These are phyloP conservation scores for Claviceps purpurea DNA, from an alignment of 2,329 filamentous ascomycete genomes.

Conservation along the genomic window DNA sequence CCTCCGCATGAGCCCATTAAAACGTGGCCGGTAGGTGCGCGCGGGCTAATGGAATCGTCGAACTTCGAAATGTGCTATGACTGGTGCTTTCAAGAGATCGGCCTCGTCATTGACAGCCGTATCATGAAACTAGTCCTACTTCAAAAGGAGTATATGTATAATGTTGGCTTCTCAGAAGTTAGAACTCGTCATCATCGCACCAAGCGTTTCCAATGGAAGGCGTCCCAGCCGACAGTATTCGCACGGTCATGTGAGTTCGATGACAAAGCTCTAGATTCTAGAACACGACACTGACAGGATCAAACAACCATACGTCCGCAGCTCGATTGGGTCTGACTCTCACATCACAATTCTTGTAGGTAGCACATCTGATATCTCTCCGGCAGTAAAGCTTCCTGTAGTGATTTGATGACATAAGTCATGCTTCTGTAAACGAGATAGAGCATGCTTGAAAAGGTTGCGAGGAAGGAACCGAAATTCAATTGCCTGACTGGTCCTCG, in stretches of 20 bases:
- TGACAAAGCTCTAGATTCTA: too few relatives aligned
- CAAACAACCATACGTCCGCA: too few relatives aligned
- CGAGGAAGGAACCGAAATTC: background rate
- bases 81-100: slow-evolving; percentile 9
- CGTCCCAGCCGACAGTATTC: too few relatives aligned
- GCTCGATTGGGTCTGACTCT: too few relatives aligned
- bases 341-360: background rate
- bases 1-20: slow-evolving; percentile 10
- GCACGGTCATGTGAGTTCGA: too few relatives aligned
- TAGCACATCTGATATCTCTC: slow-evolving; percentile 1
- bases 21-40: slow-evolving; percentile 21
- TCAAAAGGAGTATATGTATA: too few relatives aligned
- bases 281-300: too few relatives aligned
- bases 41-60: slow-evolving; percentile 17
- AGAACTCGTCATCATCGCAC: too few relatives aligned
- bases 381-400: background rate
- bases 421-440: slow-evolving; percentile 4
- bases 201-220: too few relatives aligned
- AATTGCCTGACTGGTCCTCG: background rate
- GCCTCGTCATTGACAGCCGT: background rate
- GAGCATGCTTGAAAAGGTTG: slow-evolving; percentile 3
- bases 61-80: slow-evolving; percentile 20
- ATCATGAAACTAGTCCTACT: too few relatives aligned
- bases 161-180: too few relatives aligned
- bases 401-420: slow-evolving; percentile 6